Base-by-base conservation (phyloP, 2,329 filamentous ascomycete species). In the Aureobasidium sp. region DNA sequence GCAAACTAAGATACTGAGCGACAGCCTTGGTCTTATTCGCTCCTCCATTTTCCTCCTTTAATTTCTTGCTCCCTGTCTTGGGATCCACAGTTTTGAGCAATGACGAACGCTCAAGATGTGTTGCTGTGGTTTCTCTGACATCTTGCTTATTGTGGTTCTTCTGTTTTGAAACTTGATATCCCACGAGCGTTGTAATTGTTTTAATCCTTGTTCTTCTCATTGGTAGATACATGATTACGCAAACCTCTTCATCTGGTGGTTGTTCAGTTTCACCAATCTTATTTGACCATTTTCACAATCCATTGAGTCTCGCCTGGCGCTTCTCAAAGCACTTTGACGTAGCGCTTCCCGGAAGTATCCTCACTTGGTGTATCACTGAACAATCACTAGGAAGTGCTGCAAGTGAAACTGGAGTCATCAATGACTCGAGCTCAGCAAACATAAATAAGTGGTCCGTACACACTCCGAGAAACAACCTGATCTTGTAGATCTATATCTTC, bases 1-100 rank as follows among this genome's bases (percentile, higher is more conserved):
- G 79, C n/a, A 80, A 79, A 71, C 67, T 78, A 65, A 71, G 78
- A 63, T 81, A 81, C 66, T 81, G 69, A 69, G 48, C 36, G n/a
- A n/a, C 29, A 20, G 13, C 17, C 6, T 32, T 27, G 4, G 20
- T 46, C 24, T 41, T 46, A 2, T 46, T 27, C 12, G 24, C 43
- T 12, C 43, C 43, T 46, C n/a, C 5, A 6, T 17, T 13, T 7
- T 2, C 17, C 1, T 46, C 24, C 26, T 46, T 8, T 6, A 8
- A 24, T 46, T 7, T 27, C 24, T 46, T 46, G 13, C n/a, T 27
- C 43, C 15, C 26, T 24, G 24, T 4, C 12, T 5, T 27, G 12
- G 17, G 26, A 9, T 15, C 7, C 26, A 29, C 46, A 29, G 15
- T 8, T n/a, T 29, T 27, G 26, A n/a, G 46, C 17, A 48, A 15